These are phyloP conservation scores for Clonostachys rhizophaga DNA, from an alignment of 2,329 filamentous ascomycete genomes.

Conservation along the genomic window DNA sequence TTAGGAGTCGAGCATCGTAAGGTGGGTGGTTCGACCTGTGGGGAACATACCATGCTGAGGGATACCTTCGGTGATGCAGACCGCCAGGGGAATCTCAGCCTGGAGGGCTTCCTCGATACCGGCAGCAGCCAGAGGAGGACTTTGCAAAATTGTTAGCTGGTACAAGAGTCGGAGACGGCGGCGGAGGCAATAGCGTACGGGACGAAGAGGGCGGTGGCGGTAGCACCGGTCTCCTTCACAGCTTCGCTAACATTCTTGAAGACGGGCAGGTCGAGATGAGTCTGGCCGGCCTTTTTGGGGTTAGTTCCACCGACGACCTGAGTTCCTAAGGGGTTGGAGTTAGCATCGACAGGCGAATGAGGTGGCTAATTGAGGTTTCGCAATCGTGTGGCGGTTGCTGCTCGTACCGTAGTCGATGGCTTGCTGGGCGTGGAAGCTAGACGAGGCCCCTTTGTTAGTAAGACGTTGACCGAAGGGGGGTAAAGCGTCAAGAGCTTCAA, in stretches of 20 bases:
- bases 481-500: too few species aligned
- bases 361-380: not conserved
- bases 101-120: constrained; percentile 95
- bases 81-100: constrained; percentile 90
- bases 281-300: constrained; percentile 93
- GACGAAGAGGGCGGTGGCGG: constrained; percentile 92
- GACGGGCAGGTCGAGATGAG: constrained; percentile 87
- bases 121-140: constrained; percentile 83
- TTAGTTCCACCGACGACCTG: constrained; percentile 98
- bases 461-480: too few species aligned
- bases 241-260: constrained; percentile 87
- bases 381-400: constrained; percentile 6
- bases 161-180: not conserved
- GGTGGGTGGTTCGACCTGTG: constrained; percentile 2
- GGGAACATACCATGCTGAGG: constrained; percentile 78
- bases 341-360: too few species aligned
- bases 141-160: constrained; percentile 22
- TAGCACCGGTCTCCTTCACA: constrained; percentile 85
- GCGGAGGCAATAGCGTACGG: constrained; percentile 53
- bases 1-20: constrained; percentile 5
- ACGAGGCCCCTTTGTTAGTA: too few species aligned
- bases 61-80: constrained; percentile 98
- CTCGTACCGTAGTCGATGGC: constrained; percentile 93
- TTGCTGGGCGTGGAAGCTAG: constrained; percentile 93
- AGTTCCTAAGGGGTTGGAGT: constrained; percentile 57